phyloP scores from a whole-genome alignment of 2,329 filamentous ascomycete species.

The Celoporthe dispersa region DNA sequence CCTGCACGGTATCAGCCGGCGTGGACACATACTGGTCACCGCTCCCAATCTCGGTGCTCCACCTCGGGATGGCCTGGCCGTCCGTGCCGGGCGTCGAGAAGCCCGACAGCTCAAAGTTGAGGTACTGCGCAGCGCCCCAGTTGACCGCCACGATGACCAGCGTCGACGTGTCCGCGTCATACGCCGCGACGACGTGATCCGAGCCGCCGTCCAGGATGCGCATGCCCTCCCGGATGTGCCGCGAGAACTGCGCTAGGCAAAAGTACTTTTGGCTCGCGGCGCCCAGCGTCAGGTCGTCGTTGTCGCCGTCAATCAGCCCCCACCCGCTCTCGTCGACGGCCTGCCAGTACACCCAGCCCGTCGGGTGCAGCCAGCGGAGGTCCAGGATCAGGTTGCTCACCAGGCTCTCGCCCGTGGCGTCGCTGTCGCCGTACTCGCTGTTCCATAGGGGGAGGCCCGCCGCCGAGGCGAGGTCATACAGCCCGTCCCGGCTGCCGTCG shows the following conservation, averaged over 20 bases:
- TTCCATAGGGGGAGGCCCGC: constrained; percentile 45
- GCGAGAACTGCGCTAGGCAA: constrained; percentile 46
- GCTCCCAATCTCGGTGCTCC: constrained; percentile 43
- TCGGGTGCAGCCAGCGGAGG: constrained; percentile 45
- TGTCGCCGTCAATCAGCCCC: constrained; percentile 47
- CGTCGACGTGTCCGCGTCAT: constrained; percentile 40
- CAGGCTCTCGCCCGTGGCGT: constrained; percentile 42
- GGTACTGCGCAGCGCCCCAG: constrained; percentile 42
- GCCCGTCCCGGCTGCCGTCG: constrained; percentile 39
- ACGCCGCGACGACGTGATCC: constrained; percentile 45
- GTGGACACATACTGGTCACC: constrained; percentile 41
- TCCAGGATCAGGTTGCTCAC: constrained; percentile 45
- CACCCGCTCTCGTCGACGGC: constrained; percentile 46
- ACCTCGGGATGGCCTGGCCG: constrained; percentile 41
- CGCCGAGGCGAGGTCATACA: constrained; percentile 38
- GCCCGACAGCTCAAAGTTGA: constrained; percentile 44
- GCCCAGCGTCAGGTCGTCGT: constrained; percentile 39
- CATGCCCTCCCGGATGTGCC: constrained; percentile 48
- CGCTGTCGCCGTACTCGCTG: constrained; percentile 48
- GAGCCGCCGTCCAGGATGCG: constrained; percentile 42
- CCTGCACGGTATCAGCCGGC: constrained; percentile 39
- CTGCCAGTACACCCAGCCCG: constrained; percentile 52
- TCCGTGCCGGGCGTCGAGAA: constrained; percentile 39
- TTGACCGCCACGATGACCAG: constrained; percentile 47
- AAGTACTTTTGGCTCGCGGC: constrained; percentile 45